Conservation (phyloP, 2,329 filamentous ascomycete genomes). For the Mycosphaerella arachidis region DNA sequence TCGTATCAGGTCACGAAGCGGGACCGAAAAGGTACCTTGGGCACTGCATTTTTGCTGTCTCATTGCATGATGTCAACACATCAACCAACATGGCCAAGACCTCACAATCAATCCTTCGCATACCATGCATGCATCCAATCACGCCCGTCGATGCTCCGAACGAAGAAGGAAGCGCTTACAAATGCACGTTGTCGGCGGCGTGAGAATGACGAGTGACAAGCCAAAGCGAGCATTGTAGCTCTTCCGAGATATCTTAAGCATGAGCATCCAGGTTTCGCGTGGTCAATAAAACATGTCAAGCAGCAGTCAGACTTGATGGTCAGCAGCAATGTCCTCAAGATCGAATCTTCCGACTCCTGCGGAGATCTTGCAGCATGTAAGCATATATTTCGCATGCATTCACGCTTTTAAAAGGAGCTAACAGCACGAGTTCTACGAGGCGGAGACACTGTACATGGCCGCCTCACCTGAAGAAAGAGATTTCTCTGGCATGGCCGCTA, state of each 20-base stretch:
- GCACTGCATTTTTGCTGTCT: too few species aligned
- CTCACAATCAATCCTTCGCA: too few species aligned
- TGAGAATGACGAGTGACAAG: not conserved
- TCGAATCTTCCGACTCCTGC: not conserved
- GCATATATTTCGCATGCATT: not conserved
- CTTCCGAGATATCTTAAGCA: not conserved
- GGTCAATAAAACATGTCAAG: not conserved
- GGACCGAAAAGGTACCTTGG: too few species aligned
- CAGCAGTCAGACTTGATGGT: too few species aligned
- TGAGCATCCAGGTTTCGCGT: too few species aligned
- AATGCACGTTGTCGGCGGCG: not conserved
- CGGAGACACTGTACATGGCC: constrained; percentile 35
- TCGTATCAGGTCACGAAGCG: too few species aligned
- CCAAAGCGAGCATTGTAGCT: not conserved
- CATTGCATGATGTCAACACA: too few species aligned
- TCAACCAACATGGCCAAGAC: too few species aligned
- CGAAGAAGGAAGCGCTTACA: too few species aligned
- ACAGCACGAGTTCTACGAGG: constrained; percentile 31
- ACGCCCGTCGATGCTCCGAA: too few species aligned
- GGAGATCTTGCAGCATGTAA: not conserved
- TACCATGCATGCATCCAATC: too few species aligned
- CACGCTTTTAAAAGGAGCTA: not conserved
- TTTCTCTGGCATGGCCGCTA: constrained; percentile 30
- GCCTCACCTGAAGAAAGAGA: constrained; percentile 29
- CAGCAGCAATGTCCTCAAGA: not conserved